These are phyloP conservation scores for Pleurotus platypus DNA, from an alignment of 768 basidiomycete genomes.

Conservation along the genomic window DNA sequence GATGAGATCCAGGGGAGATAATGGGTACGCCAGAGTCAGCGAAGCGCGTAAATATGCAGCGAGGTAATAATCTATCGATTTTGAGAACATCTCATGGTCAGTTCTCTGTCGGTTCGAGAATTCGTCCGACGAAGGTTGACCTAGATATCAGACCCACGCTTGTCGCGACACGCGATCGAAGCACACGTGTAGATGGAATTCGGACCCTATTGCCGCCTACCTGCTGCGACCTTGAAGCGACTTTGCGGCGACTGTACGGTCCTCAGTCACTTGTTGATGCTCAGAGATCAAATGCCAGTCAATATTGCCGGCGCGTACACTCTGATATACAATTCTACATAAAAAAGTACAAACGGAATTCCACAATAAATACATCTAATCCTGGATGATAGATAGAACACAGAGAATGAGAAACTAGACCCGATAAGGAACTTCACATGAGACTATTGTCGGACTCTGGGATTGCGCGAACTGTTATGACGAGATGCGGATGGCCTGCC, in stretches of 20 bases:
- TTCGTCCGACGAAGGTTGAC: not conserved
- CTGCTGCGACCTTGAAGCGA: no score
- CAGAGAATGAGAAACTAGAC: not conserved
- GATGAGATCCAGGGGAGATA: not conserved
- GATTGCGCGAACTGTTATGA: not conserved
- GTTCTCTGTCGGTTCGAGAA: constrained; percentile 4
- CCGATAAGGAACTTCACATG: no score
- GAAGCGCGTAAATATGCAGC: not conserved
- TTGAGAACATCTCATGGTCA: not conserved
- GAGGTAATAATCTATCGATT: constrained; percentile 3
- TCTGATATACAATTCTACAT: not conserved
- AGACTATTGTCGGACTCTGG: constrained; percentile 5
- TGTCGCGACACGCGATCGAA: not conserved
- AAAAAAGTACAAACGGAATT: not conserved
- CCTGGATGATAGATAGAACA: not conserved
- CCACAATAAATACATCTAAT: not conserved
- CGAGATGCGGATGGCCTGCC: not conserved
- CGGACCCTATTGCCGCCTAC: not conserved
- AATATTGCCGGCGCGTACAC: no score
- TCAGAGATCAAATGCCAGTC: no score
- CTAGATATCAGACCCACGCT: not conserved
- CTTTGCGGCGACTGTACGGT: no score
- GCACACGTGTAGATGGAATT: not conserved
- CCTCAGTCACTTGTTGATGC: no score
- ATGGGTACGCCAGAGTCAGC: not conserved